Percentiles rank a stretch among this genome's conserved stretches.
These are phyloP conservation scores for Alectoria sarmentosa DNA, from an alignment of 495 filamentous ascomycete genomes.

Conservation along the genomic window DNA sequence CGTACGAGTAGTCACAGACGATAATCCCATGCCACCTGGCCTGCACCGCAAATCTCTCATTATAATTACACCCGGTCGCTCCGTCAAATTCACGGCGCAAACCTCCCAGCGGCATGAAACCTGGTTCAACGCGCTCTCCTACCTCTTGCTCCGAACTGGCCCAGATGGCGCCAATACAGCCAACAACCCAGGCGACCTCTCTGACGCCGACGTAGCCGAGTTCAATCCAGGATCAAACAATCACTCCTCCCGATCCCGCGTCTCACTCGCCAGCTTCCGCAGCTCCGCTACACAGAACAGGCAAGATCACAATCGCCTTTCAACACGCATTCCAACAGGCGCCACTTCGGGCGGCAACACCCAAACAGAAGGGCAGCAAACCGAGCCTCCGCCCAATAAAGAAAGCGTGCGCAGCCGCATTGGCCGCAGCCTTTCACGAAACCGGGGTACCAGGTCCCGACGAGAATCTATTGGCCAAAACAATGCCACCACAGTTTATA, in stretches of 20 bases:
- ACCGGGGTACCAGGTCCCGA: slow-evolving; percentile 8
- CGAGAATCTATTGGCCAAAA: not conserved
- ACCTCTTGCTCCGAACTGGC: slow-evolving; percentile 70
- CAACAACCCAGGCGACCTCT: slow-evolving; percentile 46
- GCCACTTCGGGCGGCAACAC: slow-evolving; percentile 4
- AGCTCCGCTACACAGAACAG: slow-evolving; percentile 57
- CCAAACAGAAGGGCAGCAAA: slow-evolving; percentile 10
- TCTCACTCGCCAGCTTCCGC: slow-evolving; percentile 77
- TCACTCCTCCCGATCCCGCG: slow-evolving; percentile 49
- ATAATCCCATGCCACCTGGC: slow-evolving; percentile 91
- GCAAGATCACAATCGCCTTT: slow-evolving; percentile 8
- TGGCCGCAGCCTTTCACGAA: slow-evolving; percentile 21
- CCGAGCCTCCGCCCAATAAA: slow-evolving; percentile 6
- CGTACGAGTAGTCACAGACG: slow-evolving; percentile 88
- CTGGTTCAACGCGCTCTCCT: slow-evolving; percentile 97
- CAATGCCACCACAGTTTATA: not conserved
- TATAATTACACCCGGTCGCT: slow-evolving; percentile 80
- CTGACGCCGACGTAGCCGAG: slow-evolving; percentile 74
- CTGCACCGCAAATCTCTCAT: slow-evolving; percentile 89
- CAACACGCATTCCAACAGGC: slow-evolving; percentile 10
- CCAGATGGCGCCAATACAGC: slow-evolving; percentile 20
- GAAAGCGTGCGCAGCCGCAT: slow-evolving; percentile 17
- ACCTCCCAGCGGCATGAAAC: slow-evolving; percentile 94
- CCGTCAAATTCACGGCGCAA: slow-evolving; percentile 85
- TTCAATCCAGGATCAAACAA: slow-evolving; percentile 67